Base-by-base conservation (phyloP, 2,329 filamentous ascomycete species). In the Neofusicoccum umdonicola region DNA sequence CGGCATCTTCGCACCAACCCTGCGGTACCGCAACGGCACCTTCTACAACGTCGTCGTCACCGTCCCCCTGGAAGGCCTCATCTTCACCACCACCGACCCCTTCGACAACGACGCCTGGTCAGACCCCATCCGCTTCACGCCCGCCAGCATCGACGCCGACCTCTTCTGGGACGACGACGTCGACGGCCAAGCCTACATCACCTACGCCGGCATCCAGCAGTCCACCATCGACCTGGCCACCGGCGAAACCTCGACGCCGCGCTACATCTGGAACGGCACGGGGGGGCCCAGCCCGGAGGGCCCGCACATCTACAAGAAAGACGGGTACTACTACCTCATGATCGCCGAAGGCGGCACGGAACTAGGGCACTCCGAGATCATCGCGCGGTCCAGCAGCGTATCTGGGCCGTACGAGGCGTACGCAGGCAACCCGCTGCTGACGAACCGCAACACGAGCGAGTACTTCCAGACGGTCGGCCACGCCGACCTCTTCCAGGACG, bases 131-230 rank as follows among this genome's bases (percentile, higher is more conserved):
- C 78, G 81, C 60, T 85, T 84, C 68, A 74, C 81, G 11, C 82
- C 83, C 48, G 74, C 51, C 9, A 82, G 82, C 1, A 84, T 84
- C 62, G 86, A 88, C 61, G 82, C 84, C 0, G 81, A 79, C 35
- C 79, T 82, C 8, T 84, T 85, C 69, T 87, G 84, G 82, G 82
- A 87, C 57, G 79, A 80, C 1, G 81, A 87, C 50, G 85, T 31
- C 19, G 19, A 27, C 19, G 52, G 52, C 0, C 19, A 35, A 5
- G 41, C 41, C 7, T 45, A 44, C 39, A 35, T 58, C 11, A 68
- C 71, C 3, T 71, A 73, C 68, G 67, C 69, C 37, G 74, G 75
- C 7, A 74, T 76, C 27, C 65, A 70, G 34, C 67, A 74, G 12
- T 63, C 68, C 6, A 69, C 71, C 13, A 70, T 79, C 37, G 70